These are phyloP conservation scores for Termitomyces sp. DNA, from an alignment of 768 basidiomycete species.

Conservation along the genomic window DNA sequence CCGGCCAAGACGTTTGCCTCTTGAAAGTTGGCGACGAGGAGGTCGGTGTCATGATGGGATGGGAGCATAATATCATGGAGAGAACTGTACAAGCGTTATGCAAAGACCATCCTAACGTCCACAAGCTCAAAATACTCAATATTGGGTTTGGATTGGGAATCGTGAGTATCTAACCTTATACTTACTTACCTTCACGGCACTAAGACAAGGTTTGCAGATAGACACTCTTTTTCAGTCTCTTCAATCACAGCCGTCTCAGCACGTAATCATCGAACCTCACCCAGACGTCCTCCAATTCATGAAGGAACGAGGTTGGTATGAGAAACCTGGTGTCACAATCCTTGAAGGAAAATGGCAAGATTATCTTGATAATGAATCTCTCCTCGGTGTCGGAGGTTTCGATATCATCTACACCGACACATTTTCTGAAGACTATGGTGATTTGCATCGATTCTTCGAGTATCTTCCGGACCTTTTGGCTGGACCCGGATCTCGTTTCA, in stretches of 20 bases:
- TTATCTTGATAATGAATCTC: conserved; percentile 53
- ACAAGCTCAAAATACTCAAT: conserved; percentile 70
- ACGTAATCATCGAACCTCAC: conserved; percentile 94
- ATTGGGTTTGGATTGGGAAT: conserved; percentile 95
- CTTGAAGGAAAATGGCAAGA: conserved; percentile 96
- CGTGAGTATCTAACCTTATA: conserved; percentile 35
- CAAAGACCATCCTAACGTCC: conserved; percentile 39
- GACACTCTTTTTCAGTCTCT: conserved; percentile 75
- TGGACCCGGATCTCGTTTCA: conserved; percentile 72
- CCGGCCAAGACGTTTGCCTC: conserved; percentile 82
- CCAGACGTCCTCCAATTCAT: conserved; percentile 86
- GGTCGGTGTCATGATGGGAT: conserved; percentile 99
- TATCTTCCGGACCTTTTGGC: conserved; percentile 71
- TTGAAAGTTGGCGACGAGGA: conserved; percentile 62
- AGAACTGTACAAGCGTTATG: conserved; percentile 71
- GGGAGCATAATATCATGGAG: conserved; percentile 88
- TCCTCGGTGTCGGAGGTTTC: conserved; percentile 69
- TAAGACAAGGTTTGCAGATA: conserved; percentile 45
- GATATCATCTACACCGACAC: conserved; percentile 92
- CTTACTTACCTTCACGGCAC: neutral
- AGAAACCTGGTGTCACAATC: conserved; percentile 70
- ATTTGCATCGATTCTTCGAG: conserved; percentile 79
- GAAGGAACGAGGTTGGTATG: conserved; percentile 71
- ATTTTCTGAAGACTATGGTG: conserved; percentile 84
- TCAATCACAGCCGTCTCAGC: conserved; percentile 52